Base-by-base conservation (phyloP, 2,329 filamentous ascomycete genomes). In the Beauveria caledonica region DNA sequence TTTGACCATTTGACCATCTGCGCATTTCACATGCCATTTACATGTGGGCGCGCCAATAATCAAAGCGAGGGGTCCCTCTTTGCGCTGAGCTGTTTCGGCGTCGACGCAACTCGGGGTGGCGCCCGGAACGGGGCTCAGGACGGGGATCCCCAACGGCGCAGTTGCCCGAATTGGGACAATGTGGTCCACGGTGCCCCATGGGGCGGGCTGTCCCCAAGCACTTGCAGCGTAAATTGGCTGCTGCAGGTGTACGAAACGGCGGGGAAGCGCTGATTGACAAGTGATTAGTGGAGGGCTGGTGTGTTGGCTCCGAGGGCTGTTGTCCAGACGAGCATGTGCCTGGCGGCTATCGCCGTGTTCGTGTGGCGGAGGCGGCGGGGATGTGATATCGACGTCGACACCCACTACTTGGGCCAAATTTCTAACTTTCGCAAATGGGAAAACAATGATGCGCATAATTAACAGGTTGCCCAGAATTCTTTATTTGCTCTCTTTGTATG, bases 81-180 rank as follows among this genome's bases (percentile, higher is more conserved):
- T 29, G 33, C 33, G 33, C 33, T 23, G 49, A 11, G 52, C 21
- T 17, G 15, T 10, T 50, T 50, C 55, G 46, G 55, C 55, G 45
- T 58, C 33, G 33, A 48, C 25, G 10, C 10, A 25, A 13, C 36
- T 50, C 45, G 33, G 55, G 23, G 55, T 58, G 55, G 55, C 55
- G 33, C 33, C 36, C 36, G 45, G 36, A 53, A 58, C 46, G 55
- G 55, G 55, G 55, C 36, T 17, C 9, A 17, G 15, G 17, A 42
- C 33, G 50, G 50, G 15, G 19, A 27, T 27, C 27, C 15, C 33
- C 21, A 29, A 51, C 57, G 57, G 57, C 57, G 46, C 45, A 39
- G 46, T 51, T 57, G 46, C 57, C 57, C 39, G 57, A 44, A 59
- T 59, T 50, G 45, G 55, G 55, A 44, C 46, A 49, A 48, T 33